These are phyloP conservation scores for Fagus crenata DNA, from an alignment of 306 rosid genomes.

Conservation along the genomic window DNA sequence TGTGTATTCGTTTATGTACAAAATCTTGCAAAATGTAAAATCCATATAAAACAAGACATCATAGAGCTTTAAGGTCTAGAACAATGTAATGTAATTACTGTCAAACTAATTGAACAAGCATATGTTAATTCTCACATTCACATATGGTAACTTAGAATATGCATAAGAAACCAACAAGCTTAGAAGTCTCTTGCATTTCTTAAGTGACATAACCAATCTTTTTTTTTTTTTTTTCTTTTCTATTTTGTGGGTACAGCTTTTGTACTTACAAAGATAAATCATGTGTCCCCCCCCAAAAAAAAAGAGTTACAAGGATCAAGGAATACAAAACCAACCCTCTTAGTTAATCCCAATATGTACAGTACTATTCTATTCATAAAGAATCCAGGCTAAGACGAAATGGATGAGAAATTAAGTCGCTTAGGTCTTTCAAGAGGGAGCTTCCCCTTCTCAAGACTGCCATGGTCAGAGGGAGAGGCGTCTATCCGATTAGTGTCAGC, in stretches of 20 bases:
- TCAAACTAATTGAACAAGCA: not conserved
- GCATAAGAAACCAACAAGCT: not conserved
- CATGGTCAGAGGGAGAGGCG: slow-evolving; percentile 38
- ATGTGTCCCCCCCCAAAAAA: slow-evolving; percentile 13
- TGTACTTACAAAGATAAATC: slow-evolving; percentile 27
- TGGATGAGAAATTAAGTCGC: slow-evolving; percentile 24
- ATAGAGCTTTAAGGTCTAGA: not conserved
- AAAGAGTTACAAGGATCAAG: not conserved
- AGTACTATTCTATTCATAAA: slow-evolving; percentile 17
- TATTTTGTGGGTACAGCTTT: not conserved
- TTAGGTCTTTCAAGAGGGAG: slow-evolving; percentile 59
- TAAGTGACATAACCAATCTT: not conserved
- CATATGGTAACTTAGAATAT: not conserved
- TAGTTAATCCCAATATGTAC: slow-evolving; percentile 26
- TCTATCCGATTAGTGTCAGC: slow-evolving; percentile 51
- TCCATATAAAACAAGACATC: not conserved
- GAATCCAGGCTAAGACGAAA: slow-evolving; percentile 16
- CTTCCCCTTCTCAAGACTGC: slow-evolving; percentile 56
- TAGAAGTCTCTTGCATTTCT: slow-evolving; percentile 11
- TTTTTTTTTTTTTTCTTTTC: not conserved
- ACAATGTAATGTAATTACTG: not conserved
- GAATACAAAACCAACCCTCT: slow-evolving; percentile 25
- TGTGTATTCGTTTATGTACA: not conserved
- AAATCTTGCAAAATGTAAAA: not conserved
- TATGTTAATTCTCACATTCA: not conserved